Conservation (phyloP, 169 alveolate genomes). For the Cryptosporidium bovis region DNA sequence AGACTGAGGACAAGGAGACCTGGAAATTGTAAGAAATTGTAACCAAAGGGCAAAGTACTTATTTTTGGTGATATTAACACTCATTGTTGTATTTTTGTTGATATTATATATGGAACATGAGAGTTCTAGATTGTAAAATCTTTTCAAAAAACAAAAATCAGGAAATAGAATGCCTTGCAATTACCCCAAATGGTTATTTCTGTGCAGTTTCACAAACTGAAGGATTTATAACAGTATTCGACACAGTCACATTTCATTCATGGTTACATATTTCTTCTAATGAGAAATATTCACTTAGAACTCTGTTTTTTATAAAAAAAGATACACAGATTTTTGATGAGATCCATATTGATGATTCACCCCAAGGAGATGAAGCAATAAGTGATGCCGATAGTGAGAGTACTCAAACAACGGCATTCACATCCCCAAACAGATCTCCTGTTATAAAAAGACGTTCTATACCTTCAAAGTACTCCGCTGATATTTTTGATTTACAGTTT, state of each 20-base stretch:
- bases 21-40: neutral
- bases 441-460: neutral
- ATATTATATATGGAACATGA: conserved; percentile 5
- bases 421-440: conserved; percentile 67
- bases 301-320: conserved; percentile 20
- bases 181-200: conserved; percentile 64
- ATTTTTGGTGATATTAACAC: neutral
- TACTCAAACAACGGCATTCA: conserved; percentile 57
- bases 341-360: neutral
- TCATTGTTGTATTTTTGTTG: neutral
- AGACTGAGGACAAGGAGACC: conserved; percentile 29
- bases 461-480: neutral
- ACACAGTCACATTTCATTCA: conserved; percentile 59
- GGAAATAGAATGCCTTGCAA: conserved; percentile 49
- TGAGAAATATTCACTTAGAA: conserved; percentile 31
- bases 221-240: conserved; percentile 44
- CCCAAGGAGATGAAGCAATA: conserved; percentile 1
- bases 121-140: conserved; percentile 41
- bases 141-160: conserved; percentile 23
- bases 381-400: conserved; percentile 51
- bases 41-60: neutral
- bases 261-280: conserved; percentile 30
- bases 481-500: conserved; percentile 17
- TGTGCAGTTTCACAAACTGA: conserved; percentile 54
- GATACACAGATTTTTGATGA: neutral